Percentiles rank a stretch among this genome's conserved stretches.
Evolutionary conservation across 2,329 filamentous ascomycete species (phyloP).

Genomic region (Magnaporthiopsis incrustans): DNA sequence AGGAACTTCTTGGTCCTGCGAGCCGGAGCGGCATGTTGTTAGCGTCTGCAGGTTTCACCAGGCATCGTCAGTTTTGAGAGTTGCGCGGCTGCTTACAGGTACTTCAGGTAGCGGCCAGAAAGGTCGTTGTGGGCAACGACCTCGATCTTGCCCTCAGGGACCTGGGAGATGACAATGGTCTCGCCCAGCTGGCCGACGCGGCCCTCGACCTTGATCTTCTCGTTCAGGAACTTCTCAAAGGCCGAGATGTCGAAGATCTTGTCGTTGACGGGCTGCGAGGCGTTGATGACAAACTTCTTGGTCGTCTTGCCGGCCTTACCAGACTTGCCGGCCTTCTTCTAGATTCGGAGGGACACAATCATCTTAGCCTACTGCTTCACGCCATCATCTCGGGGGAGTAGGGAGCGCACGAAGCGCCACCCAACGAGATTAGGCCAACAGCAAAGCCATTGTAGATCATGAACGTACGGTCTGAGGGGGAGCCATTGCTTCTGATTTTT

Average conservation of each 20-base stretch:
- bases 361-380: constrained; percentile 95
- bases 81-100: constrained; percentile 60
- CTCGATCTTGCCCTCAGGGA: constrained; percentile 96
- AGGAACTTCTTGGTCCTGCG: constrained; percentile 99
- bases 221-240: constrained; percentile 99
- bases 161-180: constrained; percentile 79
- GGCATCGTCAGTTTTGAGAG: not conserved
- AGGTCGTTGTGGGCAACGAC: constrained; percentile 96
- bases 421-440: constrained; percentile 58
- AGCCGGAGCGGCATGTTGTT: not conserved
- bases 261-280: constrained; percentile 93
- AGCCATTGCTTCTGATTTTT: constrained; percentile 59
- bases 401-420: not conserved
- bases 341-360: constrained; percentile 43
- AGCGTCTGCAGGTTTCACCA: not conserved
- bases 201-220: constrained; percentile 99
- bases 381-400: constrained; percentile 35
- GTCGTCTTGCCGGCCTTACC: constrained; percentile 65
- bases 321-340: constrained; percentile 59
- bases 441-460: constrained; percentile 64
- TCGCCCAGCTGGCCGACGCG: constrained; percentile 98
- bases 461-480: constrained; percentile 74
- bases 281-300: constrained; percentile 99
- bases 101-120: constrained; percentile 99
- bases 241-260: constrained; percentile 99